Evolutionary conservation across 2,329 filamentous ascomycete genomes (phyloP), one percentile per base, ranked within the genome.

Genomic region (Trichoderma atrobrunneum): DNA sequence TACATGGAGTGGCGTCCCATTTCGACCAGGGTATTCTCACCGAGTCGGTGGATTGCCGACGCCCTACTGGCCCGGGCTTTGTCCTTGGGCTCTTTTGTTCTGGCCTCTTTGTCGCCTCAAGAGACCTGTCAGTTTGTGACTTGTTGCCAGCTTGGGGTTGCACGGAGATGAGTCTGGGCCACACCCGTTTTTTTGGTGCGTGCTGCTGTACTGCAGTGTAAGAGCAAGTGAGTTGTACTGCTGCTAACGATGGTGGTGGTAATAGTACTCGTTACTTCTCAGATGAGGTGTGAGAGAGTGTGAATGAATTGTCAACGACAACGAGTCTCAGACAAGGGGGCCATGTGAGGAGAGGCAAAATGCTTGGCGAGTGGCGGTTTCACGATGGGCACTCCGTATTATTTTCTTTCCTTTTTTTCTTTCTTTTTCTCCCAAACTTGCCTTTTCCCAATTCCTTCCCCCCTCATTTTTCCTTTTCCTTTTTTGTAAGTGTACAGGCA

Each of bases 1-100:
- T 39, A 32, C 26, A 32, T 30, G 26, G 16, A 18, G 65, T 60
- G 54, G 56, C 66, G 66, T 51, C 26, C 26, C 18, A 26, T 60
- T 51, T 11, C n/a, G 56, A 34, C 66, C 56, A 69, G 66, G 66
- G 64, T 48, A 16, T 8, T n/a, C 56, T 69, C 66, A 69, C 66
- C 66, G 66, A 69, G 34, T 69, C 66, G 66, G 66, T 69, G 66
- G 64, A 61, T 69, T 60, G 56, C 56, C 59, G 66, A 51, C 51
- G 43, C 63, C 48, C 32, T 57, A 66, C 63, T 66, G 65, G 54
- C 54, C 36, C 36, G 36, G 28, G 36, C 26, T n/a, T 7, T 16
- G 34, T 34, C 34, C 28, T 60, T 39, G 54, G 65, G 24, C 32
- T 32, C n/a, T 48, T 28, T 68, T 24, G 36, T 24, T 68, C 48